phyloP scores from a whole-genome alignment of 192 early-diverging fungal species.

The Geosiphon pyriformis region DNA sequence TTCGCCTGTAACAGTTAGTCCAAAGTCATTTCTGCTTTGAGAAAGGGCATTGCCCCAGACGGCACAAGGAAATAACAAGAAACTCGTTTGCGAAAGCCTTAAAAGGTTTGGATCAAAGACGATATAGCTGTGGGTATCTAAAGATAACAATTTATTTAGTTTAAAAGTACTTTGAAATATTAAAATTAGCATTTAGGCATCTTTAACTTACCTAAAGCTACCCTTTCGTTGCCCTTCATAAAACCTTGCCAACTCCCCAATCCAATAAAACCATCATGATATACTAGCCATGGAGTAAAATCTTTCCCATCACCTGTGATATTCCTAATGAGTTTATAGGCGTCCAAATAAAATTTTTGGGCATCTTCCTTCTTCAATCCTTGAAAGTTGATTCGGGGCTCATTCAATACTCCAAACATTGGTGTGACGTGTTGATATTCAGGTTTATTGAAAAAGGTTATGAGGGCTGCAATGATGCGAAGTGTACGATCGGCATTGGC shows the following conservation, averaged over 20 bases:
- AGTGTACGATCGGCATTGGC: constrained; percentile 48
- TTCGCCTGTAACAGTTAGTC: constrained; percentile 67
- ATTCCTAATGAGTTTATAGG: constrained; percentile 32
- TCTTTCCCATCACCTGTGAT: constrained; percentile 27
- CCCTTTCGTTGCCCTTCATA: constrained; percentile 31
- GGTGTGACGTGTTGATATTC: constrained; percentile 41
- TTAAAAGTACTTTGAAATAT: background rate
- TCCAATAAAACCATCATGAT: constrained; percentile 45
- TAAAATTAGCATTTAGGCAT: background rate
- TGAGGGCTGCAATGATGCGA: constrained; percentile 44
- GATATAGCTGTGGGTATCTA: constrained; percentile 48
- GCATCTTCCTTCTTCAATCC: constrained; percentile 25
- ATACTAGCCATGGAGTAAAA: constrained; percentile 33
- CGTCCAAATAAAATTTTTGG: constrained; percentile 37
- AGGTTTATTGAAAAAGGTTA: constrained; percentile 46
- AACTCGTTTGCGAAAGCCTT: constrained; percentile 20
- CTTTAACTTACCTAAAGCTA: constrained; percentile 37
- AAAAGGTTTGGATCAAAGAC: constrained; percentile 41
- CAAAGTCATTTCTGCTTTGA: constrained; percentile 30
- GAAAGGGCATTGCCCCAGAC: constrained; percentile 22
- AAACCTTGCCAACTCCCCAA: constrained; percentile 34
- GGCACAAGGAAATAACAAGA: constrained; percentile 29
- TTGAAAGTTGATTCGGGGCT: constrained; percentile 30
- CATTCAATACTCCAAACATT: constrained; percentile 48
- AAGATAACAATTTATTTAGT: background rate